These are phyloP conservation scores for Cutaneotrichosporon cyanovorans DNA, from an alignment of 1,284 basidiomycete species.

Conservation along the genomic window DNA sequence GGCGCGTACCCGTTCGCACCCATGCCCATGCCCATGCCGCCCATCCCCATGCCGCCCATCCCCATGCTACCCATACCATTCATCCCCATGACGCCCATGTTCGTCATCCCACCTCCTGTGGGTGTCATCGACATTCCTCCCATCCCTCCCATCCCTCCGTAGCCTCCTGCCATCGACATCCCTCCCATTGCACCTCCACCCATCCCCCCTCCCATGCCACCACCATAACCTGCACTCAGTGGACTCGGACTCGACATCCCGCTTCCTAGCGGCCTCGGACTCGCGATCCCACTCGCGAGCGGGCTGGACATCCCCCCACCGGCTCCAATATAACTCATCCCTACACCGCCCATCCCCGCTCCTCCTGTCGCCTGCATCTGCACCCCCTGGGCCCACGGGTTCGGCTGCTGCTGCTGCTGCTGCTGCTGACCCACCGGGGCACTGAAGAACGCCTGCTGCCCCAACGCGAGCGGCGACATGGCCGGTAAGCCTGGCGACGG, in stretches of 20 bases:
- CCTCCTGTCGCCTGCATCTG: background rate
- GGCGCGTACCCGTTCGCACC: background rate
- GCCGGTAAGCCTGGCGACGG: constrained; percentile 2
- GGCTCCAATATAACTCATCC: background rate
- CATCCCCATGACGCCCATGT: constrained; percentile 4
- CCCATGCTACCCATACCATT: constrained; percentile 4
- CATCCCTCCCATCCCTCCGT: no score
- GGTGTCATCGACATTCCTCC: no score
- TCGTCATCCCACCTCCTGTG: no score
- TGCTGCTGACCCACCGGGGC: background rate
- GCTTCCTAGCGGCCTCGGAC: no score
- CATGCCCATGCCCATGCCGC: constrained; percentile 4
- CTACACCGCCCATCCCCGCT: background rate
- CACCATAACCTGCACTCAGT: no score
- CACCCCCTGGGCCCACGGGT: background rate
- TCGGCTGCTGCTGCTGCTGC: background rate
- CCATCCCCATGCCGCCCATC: constrained; percentile 6
- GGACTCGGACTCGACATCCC: no score
- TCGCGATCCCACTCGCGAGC: background rate
- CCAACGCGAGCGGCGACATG: constrained; percentile 8
- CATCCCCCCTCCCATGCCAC: no score
- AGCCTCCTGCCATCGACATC: no score
- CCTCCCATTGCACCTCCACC: no score
- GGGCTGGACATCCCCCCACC: background rate
- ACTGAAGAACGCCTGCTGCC: constrained; percentile 16